Percentiles rank a stretch among this genome's conserved stretches.
These are phyloP conservation scores for Rhytidiadelphus loreus DNA, from an alignment of 225 moss, liverwort and hornwort genomes.

Conservation along the genomic window DNA sequence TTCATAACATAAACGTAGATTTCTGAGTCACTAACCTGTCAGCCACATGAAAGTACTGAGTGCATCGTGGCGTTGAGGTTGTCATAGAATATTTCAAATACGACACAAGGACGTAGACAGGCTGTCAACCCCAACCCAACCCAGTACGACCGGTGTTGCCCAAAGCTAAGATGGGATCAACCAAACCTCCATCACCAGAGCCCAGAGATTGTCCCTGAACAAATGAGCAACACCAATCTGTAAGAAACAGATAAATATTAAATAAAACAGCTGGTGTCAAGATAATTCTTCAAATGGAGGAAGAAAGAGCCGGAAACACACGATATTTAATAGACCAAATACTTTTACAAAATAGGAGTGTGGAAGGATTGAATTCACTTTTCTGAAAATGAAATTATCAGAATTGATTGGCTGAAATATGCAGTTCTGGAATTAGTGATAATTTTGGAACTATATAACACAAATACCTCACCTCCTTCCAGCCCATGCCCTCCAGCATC, in stretches of 20 bases:
- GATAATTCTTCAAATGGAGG: not conserved
- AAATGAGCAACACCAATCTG: not conserved
- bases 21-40: slow-evolving; percentile 1
- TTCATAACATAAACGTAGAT: not conserved
- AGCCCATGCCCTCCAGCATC: slow-evolving; percentile 97
- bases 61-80: not conserved
- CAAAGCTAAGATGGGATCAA: slow-evolving; percentile 64
- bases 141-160: slow-evolving; percentile 89
- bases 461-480: slow-evolving; percentile 75
- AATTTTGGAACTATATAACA: not conserved
- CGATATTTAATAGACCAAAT: not conserved
- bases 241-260: not conserved
- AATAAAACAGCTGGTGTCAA: not conserved
- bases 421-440: not conserved
- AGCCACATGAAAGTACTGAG: not conserved
- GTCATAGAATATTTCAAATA: not conserved
- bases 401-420: not conserved
- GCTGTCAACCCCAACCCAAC: slow-evolving; percentile 59
- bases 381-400: not conserved
- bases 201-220: slow-evolving; percentile 81
- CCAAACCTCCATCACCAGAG: slow-evolving; percentile 67
- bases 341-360: not conserved
- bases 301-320: not conserved
- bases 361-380: not conserved
- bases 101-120: not conserved